Evolutionary conservation across 2,329 filamentous ascomycete genomes (phyloP).

Genomic region (Cladorrhinum sp.): DNA sequence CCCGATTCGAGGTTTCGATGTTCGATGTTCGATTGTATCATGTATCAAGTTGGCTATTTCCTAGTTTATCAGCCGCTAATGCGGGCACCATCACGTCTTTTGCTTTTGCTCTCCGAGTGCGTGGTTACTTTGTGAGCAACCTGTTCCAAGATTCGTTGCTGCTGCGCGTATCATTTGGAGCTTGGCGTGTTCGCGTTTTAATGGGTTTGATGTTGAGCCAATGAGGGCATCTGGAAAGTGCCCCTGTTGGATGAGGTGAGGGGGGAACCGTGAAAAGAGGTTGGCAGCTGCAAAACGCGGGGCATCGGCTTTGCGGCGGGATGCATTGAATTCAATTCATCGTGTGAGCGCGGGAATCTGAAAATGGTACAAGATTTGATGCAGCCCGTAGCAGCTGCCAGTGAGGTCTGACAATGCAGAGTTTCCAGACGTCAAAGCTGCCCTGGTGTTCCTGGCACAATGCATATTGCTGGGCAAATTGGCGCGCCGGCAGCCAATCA

Average conservation of each 20-base stretch:
- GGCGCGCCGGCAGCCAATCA: conserved; percentile 35
- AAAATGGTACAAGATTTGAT: conserved; percentile 6
- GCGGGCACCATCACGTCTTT: conserved; percentile 22
- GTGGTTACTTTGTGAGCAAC: not conserved
- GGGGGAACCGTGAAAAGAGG: conserved; percentile 6
- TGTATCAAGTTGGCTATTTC: conserved; percentile 4
- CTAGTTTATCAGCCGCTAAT: conserved; percentile 27
- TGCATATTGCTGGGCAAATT: conserved; percentile 16
- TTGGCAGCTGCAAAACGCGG: conserved; percentile 8
- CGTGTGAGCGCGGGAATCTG: conserved; percentile 4
- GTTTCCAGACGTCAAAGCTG: conserved; percentile 11
- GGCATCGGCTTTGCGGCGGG: not conserved
- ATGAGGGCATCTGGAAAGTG: conserved; percentile 4
- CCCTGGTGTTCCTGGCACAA: conserved; percentile 21
- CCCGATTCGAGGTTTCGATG: not conserved
- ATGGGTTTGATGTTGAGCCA: conserved; percentile 23
- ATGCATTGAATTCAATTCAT: conserved; percentile 2
- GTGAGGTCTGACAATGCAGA: conserved; percentile 16
- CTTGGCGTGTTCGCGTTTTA: conserved; percentile 31
- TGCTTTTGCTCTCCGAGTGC: conserved; percentile 16
- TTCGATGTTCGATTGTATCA: not conserved
- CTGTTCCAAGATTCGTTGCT: conserved; percentile 28
- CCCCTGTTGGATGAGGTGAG: conserved; percentile 1
- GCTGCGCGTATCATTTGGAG: conserved; percentile 32
- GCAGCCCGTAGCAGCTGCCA: conserved; percentile 12